Evolutionary conservation across 2,329 filamentous ascomycete genomes (phyloP).

Genomic region (Colletotrichum chlorophyti): DNA sequence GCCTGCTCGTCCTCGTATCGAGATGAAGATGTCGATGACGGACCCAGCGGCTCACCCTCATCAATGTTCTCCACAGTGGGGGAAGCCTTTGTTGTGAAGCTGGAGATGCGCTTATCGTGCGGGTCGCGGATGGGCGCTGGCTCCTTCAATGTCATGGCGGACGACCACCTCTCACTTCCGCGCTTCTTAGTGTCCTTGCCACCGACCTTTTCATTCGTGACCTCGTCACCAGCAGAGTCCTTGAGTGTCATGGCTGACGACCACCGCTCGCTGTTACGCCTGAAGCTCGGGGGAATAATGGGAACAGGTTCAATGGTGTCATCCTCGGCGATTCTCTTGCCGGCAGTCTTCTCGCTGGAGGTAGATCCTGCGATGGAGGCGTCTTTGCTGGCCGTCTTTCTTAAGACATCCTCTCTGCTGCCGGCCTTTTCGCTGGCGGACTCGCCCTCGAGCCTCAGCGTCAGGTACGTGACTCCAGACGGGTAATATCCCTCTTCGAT

Average conservation of each 20-base stretch:
- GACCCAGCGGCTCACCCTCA: slow-evolving; percentile 11
- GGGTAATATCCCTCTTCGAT: slow-evolving; percentile 28
- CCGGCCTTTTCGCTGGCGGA: slow-evolving; percentile 25
- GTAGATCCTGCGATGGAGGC: slow-evolving; percentile 21
- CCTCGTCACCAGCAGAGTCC: slow-evolving; percentile 13
- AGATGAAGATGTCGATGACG: slow-evolving; percentile 4
- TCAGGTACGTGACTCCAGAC: slow-evolving; percentile 24
- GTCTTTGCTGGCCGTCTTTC: slow-evolving; percentile 22
- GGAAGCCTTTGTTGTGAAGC: slow-evolving; percentile 9
- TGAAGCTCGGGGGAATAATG: slow-evolving; percentile 24
- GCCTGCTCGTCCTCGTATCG: slow-evolving; percentile 13
- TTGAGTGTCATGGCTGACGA: slow-evolving; percentile 23
- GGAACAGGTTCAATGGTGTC: slow-evolving; percentile 22
- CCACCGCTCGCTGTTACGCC: slow-evolving; percentile 22
- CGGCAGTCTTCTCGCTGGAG: slow-evolving; percentile 20
- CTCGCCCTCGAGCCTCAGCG: slow-evolving; percentile 23
- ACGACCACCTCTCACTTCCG: slow-evolving; percentile 20
- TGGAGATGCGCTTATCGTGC: slow-evolving; percentile 18
- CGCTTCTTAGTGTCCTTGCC: slow-evolving; percentile 17
- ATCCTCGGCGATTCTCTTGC: slow-evolving; percentile 14
- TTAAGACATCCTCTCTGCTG: slow-evolving; percentile 21
- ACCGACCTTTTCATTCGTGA: slow-evolving; percentile 12
- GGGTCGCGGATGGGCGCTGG: slow-evolving; percentile 5
- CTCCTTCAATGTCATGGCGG: slow-evolving; percentile 20
- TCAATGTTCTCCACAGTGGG: slow-evolving; percentile 20